Conservation (phyloP, 2,329 filamentous ascomycete species). For the Paracoccidioides lutzii region DNA sequence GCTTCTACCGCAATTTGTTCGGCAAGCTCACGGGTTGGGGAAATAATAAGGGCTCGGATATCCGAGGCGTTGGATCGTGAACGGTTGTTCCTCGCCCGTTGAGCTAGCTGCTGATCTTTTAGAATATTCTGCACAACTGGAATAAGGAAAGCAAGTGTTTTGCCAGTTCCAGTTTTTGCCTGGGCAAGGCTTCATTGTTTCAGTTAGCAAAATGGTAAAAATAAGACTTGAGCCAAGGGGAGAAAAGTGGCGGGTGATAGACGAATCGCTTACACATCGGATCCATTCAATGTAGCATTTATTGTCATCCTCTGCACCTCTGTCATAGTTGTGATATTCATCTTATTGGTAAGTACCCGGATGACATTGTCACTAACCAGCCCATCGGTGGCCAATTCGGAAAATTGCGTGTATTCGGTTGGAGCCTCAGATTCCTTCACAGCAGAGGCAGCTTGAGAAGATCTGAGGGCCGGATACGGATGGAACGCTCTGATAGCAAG, state of each 20-base stretch:
- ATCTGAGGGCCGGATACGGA: constrained; percentile 17
- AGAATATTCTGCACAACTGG: constrained; percentile 74
- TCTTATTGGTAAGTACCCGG: constrained; percentile 52
- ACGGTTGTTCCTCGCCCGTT: constrained; percentile 5
- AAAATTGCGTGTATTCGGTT: constrained; percentile 27
- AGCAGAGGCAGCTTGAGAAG: constrained; percentile 17
- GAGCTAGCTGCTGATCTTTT: constrained; percentile 26
- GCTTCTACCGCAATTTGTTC: constrained; percentile 62
- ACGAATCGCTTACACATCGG: constrained; percentile 56
- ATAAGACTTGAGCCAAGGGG: background rate
- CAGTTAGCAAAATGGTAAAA: constrained; percentile 11
- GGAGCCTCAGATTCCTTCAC: constrained; percentile 13
- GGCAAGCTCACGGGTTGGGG: constrained; percentile 50
- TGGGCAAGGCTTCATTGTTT: constrained; percentile 57
- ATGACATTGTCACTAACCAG: constrained; percentile 54
- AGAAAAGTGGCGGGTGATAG: constrained; percentile 3
- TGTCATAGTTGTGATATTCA: constrained; percentile 78
- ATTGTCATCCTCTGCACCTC: constrained; percentile 82
- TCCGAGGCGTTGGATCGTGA: constrained; percentile 28
- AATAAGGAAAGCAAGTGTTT: constrained; percentile 85
- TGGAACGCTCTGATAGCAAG: constrained; percentile 19
- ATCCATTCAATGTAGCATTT: constrained; percentile 61
- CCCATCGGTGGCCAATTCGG: constrained; percentile 24
- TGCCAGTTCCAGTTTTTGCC: constrained; percentile 93
- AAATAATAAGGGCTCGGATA: constrained; percentile 48